phyloP scores from a whole-genome alignment of 1,284 basidiomycete genomes.

The Gastroboletus turbinatus region DNA sequence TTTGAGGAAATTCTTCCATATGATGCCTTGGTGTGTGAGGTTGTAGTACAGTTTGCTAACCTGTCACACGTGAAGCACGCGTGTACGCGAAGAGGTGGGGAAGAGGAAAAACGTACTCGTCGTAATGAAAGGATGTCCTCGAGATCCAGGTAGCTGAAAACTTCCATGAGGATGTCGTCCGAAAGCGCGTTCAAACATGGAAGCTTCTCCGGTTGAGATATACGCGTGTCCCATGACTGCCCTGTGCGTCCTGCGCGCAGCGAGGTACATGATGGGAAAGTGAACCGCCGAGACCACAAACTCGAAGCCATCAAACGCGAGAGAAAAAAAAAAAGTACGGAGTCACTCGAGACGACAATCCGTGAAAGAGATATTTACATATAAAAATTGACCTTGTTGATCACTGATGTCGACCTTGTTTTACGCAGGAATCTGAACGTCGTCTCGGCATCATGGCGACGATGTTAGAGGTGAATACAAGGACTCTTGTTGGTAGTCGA shows the following conservation, averaged over 20 bases:
- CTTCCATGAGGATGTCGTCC: slow-evolving; percentile 47
- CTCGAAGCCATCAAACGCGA: slow-evolving; percentile 23
- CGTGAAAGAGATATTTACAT: slow-evolving; percentile 19
- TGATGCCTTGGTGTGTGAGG: slow-evolving; percentile 61
- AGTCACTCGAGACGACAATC: background rate
- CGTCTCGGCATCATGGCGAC: slow-evolving; percentile 25
- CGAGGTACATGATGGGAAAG: slow-evolving; percentile 17
- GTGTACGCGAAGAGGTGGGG: background rate
- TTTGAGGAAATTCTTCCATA: slow-evolving; percentile 67
- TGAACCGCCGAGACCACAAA: slow-evolving; percentile 24
- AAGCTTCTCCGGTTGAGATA: slow-evolving; percentile 18
- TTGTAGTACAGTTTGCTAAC: slow-evolving; percentile 55
- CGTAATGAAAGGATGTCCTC: slow-evolving; percentile 57
- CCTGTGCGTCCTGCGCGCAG: slow-evolving; percentile 9
- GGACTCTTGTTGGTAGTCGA: slow-evolving; percentile 18
- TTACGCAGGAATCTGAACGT: slow-evolving; percentile 12
- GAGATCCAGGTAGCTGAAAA: slow-evolving; percentile 48
- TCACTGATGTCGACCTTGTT: slow-evolving; percentile 18
- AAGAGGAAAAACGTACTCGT: slow-evolving; percentile 38
- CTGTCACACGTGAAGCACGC: slow-evolving; percentile 33
- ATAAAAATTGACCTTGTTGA: slow-evolving; percentile 16
- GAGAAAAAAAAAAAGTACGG: slow-evolving; percentile 7
- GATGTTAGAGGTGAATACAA: slow-evolving; percentile 23
- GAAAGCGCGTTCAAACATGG: slow-evolving; percentile 34
- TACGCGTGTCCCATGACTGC: slow-evolving; percentile 28